These are phyloP conservation scores for Patellifolia procumbens DNA, from an alignment of 179 eudicot species.

Conservation along the genomic window DNA sequence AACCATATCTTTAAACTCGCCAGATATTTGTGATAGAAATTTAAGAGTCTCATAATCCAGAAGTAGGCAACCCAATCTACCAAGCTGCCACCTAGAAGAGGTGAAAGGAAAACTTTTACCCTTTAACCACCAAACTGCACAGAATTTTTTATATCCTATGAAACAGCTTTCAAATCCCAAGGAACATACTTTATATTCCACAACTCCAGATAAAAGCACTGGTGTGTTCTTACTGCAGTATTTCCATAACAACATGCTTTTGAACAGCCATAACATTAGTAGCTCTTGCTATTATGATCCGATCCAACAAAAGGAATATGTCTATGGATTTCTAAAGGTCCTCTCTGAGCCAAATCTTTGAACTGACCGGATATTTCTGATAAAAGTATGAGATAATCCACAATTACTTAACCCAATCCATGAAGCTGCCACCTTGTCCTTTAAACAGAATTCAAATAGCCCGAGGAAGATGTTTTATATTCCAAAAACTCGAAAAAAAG, in stretches of 20 bases:
- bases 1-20: background rate
- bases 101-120: background rate
- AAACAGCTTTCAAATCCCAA: background rate
- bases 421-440: too few species aligned
- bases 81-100: background rate
- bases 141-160: background rate
- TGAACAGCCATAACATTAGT: too few species aligned
- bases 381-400: too few species aligned
- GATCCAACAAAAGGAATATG: too few species aligned
- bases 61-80: slow-evolving; percentile 6
- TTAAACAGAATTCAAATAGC: too few species aligned
- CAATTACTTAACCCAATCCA: too few species aligned
- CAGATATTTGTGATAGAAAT: background rate
- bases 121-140: background rate
- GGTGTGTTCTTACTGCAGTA: background rate
- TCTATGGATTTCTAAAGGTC: too few species aligned
- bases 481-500: too few species aligned
- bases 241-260: background rate
- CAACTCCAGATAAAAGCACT: background rate
- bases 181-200: background rate
- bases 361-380: too few species aligned
- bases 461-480: too few species aligned
- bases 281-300: too few species aligned
- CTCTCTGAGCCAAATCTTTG: too few species aligned
- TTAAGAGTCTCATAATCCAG: background rate